phyloP scores from a whole-genome alignment of 441 rosid genomes.

The Hura crepitans region DNA sequence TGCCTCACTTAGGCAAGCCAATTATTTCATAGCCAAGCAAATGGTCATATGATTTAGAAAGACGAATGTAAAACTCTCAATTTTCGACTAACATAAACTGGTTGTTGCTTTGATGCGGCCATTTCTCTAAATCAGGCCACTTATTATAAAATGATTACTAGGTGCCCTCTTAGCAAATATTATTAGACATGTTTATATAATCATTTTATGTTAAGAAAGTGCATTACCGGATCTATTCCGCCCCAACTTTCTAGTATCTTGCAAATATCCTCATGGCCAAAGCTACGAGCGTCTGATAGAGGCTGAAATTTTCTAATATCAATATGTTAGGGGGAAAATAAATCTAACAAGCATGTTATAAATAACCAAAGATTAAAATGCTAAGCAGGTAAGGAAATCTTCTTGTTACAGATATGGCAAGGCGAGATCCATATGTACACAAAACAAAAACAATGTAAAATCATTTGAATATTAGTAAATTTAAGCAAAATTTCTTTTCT shows the following conservation, averaged over 20 bases:
- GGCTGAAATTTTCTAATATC: slow-evolving; percentile 37
- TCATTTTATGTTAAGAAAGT: slow-evolving; percentile 1
- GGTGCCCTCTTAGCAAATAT: not conserved
- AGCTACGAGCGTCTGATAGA: slow-evolving; percentile 53
- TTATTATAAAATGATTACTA: not conserved
- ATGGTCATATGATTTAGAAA: not conserved
- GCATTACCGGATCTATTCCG: slow-evolving; percentile 55
- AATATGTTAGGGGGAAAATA: not conserved
- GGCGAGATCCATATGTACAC: not conserved
- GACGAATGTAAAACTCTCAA: not conserved
- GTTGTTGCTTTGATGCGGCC: not conserved
- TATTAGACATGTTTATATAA: not conserved
- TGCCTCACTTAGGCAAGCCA: not conserved
- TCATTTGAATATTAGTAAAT: too few relatives aligned
- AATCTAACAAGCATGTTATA: not conserved
- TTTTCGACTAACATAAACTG: not conserved
- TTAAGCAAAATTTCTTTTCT: too few relatives aligned
- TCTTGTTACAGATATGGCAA: not conserved
- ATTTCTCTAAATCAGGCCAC: not conserved
- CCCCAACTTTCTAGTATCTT: slow-evolving; percentile 43
- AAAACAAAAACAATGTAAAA: not conserved
- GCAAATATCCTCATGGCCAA: slow-evolving; percentile 46
- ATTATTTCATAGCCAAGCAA: not conserved
- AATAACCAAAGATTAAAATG: not conserved
- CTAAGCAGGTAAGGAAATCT: not conserved